Evolutionary conservation across 345 rosid species (phyloP).

Genomic region (Acer negundo): DNA sequence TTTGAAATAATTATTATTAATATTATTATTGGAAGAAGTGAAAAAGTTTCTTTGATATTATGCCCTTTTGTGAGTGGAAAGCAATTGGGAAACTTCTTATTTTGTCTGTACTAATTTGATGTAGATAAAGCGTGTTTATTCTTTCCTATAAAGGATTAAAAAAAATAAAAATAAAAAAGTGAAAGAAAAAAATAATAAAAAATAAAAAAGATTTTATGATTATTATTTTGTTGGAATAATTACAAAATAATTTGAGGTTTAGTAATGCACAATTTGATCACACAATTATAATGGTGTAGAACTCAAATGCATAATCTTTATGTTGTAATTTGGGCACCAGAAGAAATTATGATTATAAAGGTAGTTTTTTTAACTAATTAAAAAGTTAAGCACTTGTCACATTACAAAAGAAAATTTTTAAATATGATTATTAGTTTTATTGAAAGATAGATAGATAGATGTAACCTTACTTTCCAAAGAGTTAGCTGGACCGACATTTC

Average conservation of each 20-base stretch:
- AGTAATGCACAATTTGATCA: too few species aligned
- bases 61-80: not conserved
- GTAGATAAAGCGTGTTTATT: constrained; percentile 2
- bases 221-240: too few species aligned
- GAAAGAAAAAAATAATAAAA: too few species aligned
- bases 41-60: not conserved
- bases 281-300: too few species aligned
- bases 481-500: not conserved
- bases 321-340: not conserved
- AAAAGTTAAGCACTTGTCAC: not conserved
- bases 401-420: not conserved
- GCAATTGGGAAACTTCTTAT: constrained; percentile 3
- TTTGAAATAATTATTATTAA: too few species aligned
- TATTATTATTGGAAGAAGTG: too few species aligned
- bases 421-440: not conserved
- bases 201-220: too few species aligned
- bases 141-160: too few species aligned
- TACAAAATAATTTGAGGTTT: too few species aligned
- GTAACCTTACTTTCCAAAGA: not conserved
- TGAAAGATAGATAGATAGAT: not conserved
- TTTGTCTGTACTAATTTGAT: not conserved
- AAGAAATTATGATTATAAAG: not conserved
- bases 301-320: too few species aligned
- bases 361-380: not conserved
- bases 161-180: too few species aligned